A percentile compares a stretch with the other conserved stretches of the same genome.
Conservation (phyloP, 139 green algal species). For the Chlamydomonas asymmetrica region DNA sequence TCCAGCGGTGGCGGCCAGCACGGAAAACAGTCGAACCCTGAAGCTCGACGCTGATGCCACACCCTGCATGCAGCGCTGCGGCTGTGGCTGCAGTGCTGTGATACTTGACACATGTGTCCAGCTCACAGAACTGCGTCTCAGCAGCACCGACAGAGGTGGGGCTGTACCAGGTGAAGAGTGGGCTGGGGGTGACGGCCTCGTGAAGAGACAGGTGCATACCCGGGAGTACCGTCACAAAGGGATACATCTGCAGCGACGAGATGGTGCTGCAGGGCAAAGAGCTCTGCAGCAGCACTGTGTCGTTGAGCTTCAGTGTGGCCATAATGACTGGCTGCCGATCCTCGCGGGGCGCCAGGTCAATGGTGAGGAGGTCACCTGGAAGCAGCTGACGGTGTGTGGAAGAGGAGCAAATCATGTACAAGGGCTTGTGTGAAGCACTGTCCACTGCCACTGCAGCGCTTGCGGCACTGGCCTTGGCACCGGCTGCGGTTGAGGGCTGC, state of each 20-base stretch:
- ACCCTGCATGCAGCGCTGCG: slow-evolving; percentile 9
- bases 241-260: slow-evolving; percentile 58
- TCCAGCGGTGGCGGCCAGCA: slow-evolving; percentile 53
- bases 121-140: slow-evolving; percentile 39
- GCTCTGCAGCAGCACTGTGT: slow-evolving; percentile 37
- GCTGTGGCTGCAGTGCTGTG: slow-evolving; percentile 29
- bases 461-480: not conserved
- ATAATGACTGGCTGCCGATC: slow-evolving; percentile 61
- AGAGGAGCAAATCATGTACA: slow-evolving; percentile 52
- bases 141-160: slow-evolving; percentile 8
- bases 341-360: slow-evolving; percentile 57
- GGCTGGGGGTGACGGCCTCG: slow-evolving; percentile 54
- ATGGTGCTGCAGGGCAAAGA: slow-evolving; percentile 49
- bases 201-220: slow-evolving; percentile 56
- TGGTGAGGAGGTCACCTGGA: slow-evolving; percentile 46
- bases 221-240: slow-evolving; percentile 52
- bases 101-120: slow-evolving; percentile 66
- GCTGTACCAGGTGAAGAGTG: slow-evolving; percentile 58
- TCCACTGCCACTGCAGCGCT: slow-evolving; percentile 35
- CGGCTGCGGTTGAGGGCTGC: not conserved
- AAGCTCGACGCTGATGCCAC: slow-evolving; percentile 40
- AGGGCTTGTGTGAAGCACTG: slow-evolving; percentile 48
- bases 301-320: slow-evolving; percentile 47
- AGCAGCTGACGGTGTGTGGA: slow-evolving; percentile 8
- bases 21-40: slow-evolving; percentile 52